Percentiles rank a stretch among this genome's conserved stretches.
These are phyloP conservation scores for Erodium trifolium DNA, from an alignment of 441 rosid species.

Conservation along the genomic window DNA sequence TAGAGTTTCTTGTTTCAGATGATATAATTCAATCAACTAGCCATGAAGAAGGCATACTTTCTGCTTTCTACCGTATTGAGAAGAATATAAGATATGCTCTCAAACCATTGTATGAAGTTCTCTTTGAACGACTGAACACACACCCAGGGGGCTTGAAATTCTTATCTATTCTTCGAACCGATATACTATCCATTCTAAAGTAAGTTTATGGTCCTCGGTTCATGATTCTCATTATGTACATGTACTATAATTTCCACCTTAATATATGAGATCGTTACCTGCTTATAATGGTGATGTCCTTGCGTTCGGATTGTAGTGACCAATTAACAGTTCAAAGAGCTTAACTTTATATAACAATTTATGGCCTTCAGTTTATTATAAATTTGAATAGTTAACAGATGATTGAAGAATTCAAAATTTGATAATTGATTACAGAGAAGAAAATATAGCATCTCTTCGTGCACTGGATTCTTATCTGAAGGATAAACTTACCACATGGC, in stretches of 20 bases:
- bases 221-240: slow-evolving; percentile 9
- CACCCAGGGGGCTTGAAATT: slow-evolving; percentile 83
- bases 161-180: slow-evolving; percentile 70
- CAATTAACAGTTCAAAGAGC: background rate
- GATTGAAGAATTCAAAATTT: slow-evolving; percentile 4
- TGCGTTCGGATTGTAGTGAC: background rate
- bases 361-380: background rate
- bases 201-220: slow-evolving; percentile 35
- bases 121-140: slow-evolving; percentile 79
- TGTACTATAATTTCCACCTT: background rate
- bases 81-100: slow-evolving; percentile 73
- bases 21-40: slow-evolving; percentile 30
- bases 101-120: slow-evolving; percentile 64
- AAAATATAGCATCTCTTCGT: slow-evolving; percentile 55
- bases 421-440: slow-evolving; percentile 44
- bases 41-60: slow-evolving; percentile 41
- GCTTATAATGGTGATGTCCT: background rate
- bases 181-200: slow-evolving; percentile 60
- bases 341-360: background rate
- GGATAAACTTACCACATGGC: slow-evolving; percentile 90
- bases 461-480: slow-evolving; percentile 68
- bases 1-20: slow-evolving; percentile 29
- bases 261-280: background rate
- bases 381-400: background rate
- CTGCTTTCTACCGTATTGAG: slow-evolving; percentile 74